Conservation (phyloP, 2,329 filamentous ascomycete species). For the Didymella arachidicola region DNA sequence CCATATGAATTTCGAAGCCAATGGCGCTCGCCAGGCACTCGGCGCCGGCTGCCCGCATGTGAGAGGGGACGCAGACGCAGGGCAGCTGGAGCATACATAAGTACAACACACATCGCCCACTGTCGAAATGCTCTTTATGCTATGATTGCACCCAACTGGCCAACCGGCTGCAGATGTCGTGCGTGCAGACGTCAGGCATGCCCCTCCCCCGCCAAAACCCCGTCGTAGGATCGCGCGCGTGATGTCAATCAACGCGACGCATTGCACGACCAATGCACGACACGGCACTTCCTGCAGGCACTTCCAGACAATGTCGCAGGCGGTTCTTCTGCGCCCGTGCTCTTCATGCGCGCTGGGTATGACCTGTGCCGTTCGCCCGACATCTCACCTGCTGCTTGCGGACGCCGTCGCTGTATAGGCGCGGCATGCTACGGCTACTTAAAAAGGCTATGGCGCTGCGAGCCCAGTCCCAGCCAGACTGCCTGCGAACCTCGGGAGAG, state of each 20-base stretch:
- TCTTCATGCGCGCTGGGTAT: constrained; percentile 7
- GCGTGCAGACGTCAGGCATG: constrained; percentile 18
- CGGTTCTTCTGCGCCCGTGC: constrained; percentile 3
- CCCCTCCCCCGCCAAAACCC: constrained; percentile 10
- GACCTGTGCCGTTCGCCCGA: constrained; percentile 20
- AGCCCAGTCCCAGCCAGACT: neutral
- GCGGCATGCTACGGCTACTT: constrained; percentile 23
- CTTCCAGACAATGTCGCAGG: constrained; percentile 11
- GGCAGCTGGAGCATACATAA: constrained; percentile 15
- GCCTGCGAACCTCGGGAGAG: constrained; percentile 23
- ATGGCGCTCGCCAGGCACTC: constrained; percentile 16
- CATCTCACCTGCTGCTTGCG: constrained; percentile 27
- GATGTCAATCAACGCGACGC: constrained; percentile 10
- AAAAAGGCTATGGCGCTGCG: constrained; percentile 27
- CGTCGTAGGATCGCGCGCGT: constrained; percentile 17
- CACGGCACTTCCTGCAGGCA: constrained; percentile 12
- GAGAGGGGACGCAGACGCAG: constrained; percentile 21
- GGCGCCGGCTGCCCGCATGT: constrained; percentile 21
- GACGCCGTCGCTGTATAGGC: constrained; percentile 14
- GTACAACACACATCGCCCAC: constrained; percentile 14
- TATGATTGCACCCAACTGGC: neutral
- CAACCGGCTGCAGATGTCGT: constrained; percentile 11
- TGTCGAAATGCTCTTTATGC: constrained; percentile 1
- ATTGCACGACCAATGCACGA: constrained; percentile 10
- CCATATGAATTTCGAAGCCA: constrained; percentile 19